Conservation (phyloP, 768 basidiomycete species). For the Mycena haematopus region DNA sequence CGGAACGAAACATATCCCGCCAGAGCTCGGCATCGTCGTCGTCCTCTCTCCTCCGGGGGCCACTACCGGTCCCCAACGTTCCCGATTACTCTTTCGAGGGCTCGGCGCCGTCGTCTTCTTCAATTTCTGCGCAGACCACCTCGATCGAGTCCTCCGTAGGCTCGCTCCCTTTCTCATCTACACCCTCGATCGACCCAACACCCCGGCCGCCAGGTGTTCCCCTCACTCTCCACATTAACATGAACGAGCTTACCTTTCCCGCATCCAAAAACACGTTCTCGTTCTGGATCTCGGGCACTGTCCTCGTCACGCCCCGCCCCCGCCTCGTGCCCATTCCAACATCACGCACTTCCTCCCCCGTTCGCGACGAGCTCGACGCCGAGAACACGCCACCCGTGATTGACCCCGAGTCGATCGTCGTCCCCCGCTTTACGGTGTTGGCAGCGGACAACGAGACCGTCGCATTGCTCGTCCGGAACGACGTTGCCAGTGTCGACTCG, state of each 20-base stretch:
- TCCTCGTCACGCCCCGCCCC: conserved; percentile 61
- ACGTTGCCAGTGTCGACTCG: conserved; percentile 45
- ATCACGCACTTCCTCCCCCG: conserved; percentile 29
- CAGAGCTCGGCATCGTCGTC: conserved; percentile 53
- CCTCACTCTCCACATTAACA: conserved; percentile 79
- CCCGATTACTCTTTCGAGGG: conserved; percentile 82
- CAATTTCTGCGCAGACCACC: conserved; percentile 32
- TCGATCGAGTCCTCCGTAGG: conserved; percentile 50
- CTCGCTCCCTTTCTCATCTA: conserved; percentile 52
- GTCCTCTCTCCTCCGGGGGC: conserved; percentile 75
- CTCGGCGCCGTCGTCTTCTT: conserved; percentile 42
- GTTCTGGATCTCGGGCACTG: conserved; percentile 69
- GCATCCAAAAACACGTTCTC: conserved; percentile 69
- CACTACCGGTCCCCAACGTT: conserved; percentile 67
- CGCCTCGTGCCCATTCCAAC: conserved; percentile 36
- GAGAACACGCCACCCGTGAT: conserved; percentile 30
- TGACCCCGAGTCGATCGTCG: conserved; percentile 58
- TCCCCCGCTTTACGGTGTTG: conserved; percentile 75
- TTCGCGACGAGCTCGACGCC: conserved; percentile 25
- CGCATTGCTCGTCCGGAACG: conserved; percentile 65
- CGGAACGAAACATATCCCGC: conserved; percentile 36
- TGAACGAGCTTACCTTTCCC: conserved; percentile 70
- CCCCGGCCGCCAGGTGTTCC: conserved; percentile 60
- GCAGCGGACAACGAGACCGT: conserved; percentile 69
- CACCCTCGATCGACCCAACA: conserved; percentile 33